Conservation (phyloP, 106 monocot species). For the Alisma plantagoaquatica region DNA sequence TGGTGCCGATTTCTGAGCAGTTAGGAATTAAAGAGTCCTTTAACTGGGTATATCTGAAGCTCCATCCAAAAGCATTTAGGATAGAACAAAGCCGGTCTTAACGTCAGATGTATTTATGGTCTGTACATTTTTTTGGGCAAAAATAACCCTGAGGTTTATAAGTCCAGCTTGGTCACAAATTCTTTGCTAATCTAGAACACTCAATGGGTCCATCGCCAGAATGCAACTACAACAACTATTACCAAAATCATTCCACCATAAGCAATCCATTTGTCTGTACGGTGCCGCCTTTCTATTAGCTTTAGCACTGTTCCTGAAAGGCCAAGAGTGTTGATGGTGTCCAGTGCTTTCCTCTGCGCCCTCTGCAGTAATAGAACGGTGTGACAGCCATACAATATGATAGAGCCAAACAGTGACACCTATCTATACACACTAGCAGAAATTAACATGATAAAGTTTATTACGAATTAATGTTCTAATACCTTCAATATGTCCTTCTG, state of each 20-base stretch:
- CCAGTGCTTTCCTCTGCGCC: constrained; percentile 79
- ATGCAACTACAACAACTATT: constrained; percentile 35
- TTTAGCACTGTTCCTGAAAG: constrained; percentile 74
- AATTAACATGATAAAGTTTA: too few species aligned
- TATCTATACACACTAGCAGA: neutral
- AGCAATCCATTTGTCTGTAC: constrained; percentile 84
- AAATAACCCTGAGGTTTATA: too few species aligned
- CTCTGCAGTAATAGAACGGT: constrained; percentile 27
- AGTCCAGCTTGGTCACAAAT: too few species aligned
- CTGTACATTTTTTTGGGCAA: too few species aligned
- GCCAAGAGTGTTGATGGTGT: constrained; percentile 77
- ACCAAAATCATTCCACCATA: constrained; percentile 68
- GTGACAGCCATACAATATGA: neutral
- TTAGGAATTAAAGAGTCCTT: too few species aligned
- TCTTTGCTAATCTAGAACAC: too few species aligned
- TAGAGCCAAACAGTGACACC: neutral
- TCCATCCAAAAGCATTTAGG: too few species aligned
- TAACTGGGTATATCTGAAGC: too few species aligned
- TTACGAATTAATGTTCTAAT: too few species aligned
- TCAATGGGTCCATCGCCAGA: constrained; percentile 83
- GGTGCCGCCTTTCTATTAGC: constrained; percentile 84
- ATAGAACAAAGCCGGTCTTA: too few species aligned
- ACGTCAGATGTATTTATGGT: too few species aligned
- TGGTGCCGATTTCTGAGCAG: too few species aligned
- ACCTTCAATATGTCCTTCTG: constrained; percentile 91